phyloP scores from a whole-genome alignment of 2,329 filamentous ascomycete genomes.

The Thermothelomyces thermophilus region DNA sequence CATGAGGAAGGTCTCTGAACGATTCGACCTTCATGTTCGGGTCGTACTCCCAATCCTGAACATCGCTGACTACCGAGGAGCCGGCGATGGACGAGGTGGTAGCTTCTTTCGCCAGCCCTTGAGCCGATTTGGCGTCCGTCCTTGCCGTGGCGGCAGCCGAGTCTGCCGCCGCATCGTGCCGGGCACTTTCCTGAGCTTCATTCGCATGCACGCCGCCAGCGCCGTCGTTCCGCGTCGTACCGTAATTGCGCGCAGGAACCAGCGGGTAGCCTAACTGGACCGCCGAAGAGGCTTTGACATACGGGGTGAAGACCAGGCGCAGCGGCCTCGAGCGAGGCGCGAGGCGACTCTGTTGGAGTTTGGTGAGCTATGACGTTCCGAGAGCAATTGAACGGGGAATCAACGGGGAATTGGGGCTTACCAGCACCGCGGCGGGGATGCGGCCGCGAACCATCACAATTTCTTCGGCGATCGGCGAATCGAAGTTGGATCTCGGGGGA shows the following conservation, averaged over 20 bases:
- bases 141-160: constrained; percentile 16
- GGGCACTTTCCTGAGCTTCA: constrained; percentile 16
- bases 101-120: constrained; percentile 23
- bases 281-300: background rate
- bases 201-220: constrained; percentile 5
- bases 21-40: constrained; percentile 63
- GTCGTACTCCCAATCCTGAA: constrained; percentile 66
- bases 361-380: constrained; percentile 20
- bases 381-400: background rate
- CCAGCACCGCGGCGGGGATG: constrained; percentile 20
- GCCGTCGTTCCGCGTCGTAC: constrained; percentile 9
- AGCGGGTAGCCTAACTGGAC: background rate
- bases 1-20: constrained; percentile 70
- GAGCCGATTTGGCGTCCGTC: constrained; percentile 20
- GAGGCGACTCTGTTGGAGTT: constrained; percentile 17
- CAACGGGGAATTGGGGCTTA: constrained; percentile 11
- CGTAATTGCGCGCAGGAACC: constrained; percentile 13
- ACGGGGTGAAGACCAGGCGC: background rate
- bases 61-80: constrained; percentile 18
- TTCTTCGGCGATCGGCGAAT: background rate
- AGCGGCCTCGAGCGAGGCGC: constrained; percentile 11
- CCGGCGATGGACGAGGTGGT: constrained; percentile 24
- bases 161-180: constrained; percentile 23
- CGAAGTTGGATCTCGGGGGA: background rate
- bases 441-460: constrained; percentile 21